Conservation (phyloP, 2,329 filamentous ascomycete species). For the Fusarium xylarioides region DNA sequence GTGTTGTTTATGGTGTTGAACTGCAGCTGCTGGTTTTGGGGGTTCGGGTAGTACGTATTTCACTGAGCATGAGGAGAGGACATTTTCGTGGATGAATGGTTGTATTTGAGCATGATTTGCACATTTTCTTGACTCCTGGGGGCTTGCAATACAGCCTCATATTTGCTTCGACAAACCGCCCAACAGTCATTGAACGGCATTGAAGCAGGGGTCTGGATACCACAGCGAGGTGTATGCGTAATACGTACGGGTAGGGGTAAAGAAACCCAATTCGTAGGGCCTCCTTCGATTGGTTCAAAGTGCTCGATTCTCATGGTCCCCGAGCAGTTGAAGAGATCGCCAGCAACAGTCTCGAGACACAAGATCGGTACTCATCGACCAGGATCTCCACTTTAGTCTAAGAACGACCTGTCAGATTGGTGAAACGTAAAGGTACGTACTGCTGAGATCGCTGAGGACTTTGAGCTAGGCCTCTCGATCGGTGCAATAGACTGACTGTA, state of each 20-base stretch:
- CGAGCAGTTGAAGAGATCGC: conserved; percentile 34
- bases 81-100: not conserved
- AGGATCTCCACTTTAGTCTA: conserved; percentile 5
- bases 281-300: conserved; percentile 9
- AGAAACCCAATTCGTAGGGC: not conserved
- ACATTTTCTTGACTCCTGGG: not conserved
- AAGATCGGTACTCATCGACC: conserved; percentile 35
- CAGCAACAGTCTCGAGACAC: conserved; percentile 23
- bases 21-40: not conserved
- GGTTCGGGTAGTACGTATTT: not conserved
- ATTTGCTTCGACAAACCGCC: not conserved
- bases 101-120: not conserved
- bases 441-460: conserved; percentile 18
- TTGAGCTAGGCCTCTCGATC: conserved; percentile 16
- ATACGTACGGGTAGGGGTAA: not conserved
- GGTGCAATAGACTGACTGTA: not conserved
- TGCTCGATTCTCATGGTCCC: conserved; percentile 27
- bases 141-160: not conserved
- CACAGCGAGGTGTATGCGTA: conserved; percentile 13
- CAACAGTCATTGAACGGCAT: not conserved
- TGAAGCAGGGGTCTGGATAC: not conserved
- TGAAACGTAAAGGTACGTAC: not conserved
- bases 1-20: not conserved
- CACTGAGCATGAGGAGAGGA: too few relatives aligned
- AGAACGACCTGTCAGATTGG: conserved; percentile 14